phyloP scores from a whole-genome alignment of 164 flowering plant species.

The Dillenia turbinata region DNA sequence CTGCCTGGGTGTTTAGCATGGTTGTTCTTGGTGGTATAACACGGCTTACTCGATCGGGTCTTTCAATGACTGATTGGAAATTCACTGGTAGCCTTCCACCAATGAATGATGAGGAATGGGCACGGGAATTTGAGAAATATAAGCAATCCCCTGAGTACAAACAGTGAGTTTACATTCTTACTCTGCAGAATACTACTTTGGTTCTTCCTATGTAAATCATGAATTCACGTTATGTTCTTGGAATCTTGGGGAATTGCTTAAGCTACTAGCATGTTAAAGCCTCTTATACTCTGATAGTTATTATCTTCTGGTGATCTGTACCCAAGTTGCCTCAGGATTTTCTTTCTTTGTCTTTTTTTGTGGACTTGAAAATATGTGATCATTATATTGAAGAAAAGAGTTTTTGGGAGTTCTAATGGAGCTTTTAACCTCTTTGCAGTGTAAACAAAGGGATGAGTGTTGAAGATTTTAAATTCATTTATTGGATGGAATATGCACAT shows the following conservation, averaged over 20 bases:
- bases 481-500: conserved; percentile 99
- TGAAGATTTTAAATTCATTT: conserved; percentile 92
- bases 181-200: too few relatives aligned
- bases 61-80: conserved; percentile 99
- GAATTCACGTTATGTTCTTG: too few relatives aligned
- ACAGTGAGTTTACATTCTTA: conserved; percentile 42
- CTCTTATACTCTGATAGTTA: too few relatives aligned
- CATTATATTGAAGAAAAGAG: too few relatives aligned
- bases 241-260: too few relatives aligned
- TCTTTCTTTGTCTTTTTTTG: too few relatives aligned
- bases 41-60: conserved; percentile 87
- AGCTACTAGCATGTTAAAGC: too few relatives aligned
- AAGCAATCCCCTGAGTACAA: conserved; percentile 93
- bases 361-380: too few relatives aligned
- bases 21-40: conserved; percentile 94
- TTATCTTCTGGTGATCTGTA: too few relatives aligned
- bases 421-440: conserved; percentile 31
- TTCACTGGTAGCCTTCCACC: conserved; percentile 92
- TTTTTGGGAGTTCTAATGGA: too few relatives aligned
- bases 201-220: too few relatives aligned
- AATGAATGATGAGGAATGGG: conserved; percentile 76
- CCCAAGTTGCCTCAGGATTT: too few relatives aligned
- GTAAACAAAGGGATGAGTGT: conserved; percentile 86
- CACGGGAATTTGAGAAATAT: conserved; percentile 81
- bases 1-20: conserved; percentile 98